Base-by-base conservation (phyloP, 441 rosid genomes). In the Macaranga tanarius region DNA sequence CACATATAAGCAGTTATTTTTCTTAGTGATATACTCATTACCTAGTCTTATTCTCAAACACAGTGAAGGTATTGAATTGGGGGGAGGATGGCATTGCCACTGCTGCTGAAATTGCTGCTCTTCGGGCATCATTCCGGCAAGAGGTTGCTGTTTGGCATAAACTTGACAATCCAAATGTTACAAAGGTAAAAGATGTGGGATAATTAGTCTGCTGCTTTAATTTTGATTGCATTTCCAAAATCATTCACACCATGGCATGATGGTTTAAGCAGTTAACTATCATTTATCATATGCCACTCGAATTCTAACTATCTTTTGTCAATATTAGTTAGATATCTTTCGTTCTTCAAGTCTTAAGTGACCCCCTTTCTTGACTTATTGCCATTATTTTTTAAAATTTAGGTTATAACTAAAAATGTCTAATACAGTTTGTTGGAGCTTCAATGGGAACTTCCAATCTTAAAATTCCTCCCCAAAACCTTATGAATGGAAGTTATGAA, bases 101-200 rank as follows among this genome's bases (percentile, higher is more conserved):
- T 65, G 38, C 81, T 25, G 88, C 92, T 58, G 99, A 91, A 86
- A 90, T 90, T 50, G 85, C 90, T 65, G 80, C 91, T 66, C 60
- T 85, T 62, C 87, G 94, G 50, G 83, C 90, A 79, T 88, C 94
- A 20, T 94, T 94, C 71, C 82, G 56, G 79, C 92, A 92, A 81
- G 99, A 95, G 75, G 99, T 95, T 75, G 86, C 92, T 69, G 99
- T 95, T 75, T 95, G 99, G 99, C 91, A 95, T 73, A 92, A 90
- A 86, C 97, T 94, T 45, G 76, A 85, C 81, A 95, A 94, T 82
- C 91, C 91, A 15, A 92, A 94, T 73, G 97, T 94, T 68, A 92
- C 97, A 4, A 88, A 85, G 83, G 97, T 91, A 80, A 60, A 61
- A 50, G 34, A 20, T 20, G 1, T 26, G 19, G 66, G 19, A 13